These are phyloP conservation scores for Vicia sativa DNA, from an alignment of 306 rosid genomes.

Conservation along the genomic window DNA sequence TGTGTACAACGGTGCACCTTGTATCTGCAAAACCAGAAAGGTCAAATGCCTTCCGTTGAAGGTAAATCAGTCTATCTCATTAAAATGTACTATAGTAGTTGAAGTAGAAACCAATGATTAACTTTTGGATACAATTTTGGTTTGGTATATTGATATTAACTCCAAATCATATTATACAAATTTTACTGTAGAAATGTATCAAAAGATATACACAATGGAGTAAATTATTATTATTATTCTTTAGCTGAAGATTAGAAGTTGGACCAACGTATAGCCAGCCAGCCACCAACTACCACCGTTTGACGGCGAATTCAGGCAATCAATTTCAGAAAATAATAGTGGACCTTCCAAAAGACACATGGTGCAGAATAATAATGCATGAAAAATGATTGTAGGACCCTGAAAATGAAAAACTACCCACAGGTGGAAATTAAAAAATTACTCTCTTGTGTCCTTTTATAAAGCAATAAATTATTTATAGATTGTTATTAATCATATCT, in stretches of 20 bases:
- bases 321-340: constrained; percentile 1
- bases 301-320: constrained; percentile 42
- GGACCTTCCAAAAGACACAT: constrained; percentile 28
- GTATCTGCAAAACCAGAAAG: background rate
- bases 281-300: constrained; percentile 26
- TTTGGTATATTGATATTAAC: background rate
- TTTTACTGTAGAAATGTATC: background rate
- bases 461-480: no score
- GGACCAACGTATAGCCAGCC: constrained; percentile 20
- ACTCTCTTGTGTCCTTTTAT: no score
- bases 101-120: background rate
- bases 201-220: no score
- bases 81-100: no score
- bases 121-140: background rate
- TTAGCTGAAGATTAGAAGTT: background rate
- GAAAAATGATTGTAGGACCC: constrained; percentile 26
- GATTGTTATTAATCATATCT: no score
- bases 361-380: constrained; percentile 40
- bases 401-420: background rate
- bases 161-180: background rate
- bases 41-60: constrained; percentile 27
- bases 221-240: no score
- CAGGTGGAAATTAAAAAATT: no score
- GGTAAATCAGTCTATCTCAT: no score
- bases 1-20: background rate